These are phyloP conservation scores for Termitomyces sp. DNA, from an alignment of 768 basidiomycete genomes.

Conservation along the genomic window DNA sequence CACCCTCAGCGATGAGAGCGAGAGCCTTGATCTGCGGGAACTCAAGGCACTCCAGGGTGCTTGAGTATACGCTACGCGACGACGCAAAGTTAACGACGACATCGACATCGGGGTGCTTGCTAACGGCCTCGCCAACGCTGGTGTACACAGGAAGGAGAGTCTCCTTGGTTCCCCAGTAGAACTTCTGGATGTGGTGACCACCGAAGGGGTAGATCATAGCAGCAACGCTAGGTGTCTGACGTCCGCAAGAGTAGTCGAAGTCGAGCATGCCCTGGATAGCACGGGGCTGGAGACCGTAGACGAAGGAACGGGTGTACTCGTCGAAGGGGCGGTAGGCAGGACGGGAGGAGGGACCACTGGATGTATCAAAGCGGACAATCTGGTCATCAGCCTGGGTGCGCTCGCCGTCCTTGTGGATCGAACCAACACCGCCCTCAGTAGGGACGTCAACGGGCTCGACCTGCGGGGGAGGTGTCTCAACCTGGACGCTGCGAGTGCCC, in stretches of 20 bases:
- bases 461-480: conserved; percentile 32
- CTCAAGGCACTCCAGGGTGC: conserved; percentile 87
- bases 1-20: conserved; percentile 97
- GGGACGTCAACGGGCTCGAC: conserved; percentile 34
- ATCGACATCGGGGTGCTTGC: conserved; percentile 95
- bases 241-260: conserved; percentile 98
- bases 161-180: conserved; percentile 99
- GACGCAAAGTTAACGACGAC: conserved; percentile 98
- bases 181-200: conserved; percentile 99
- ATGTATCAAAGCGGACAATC: conserved; percentile 82
- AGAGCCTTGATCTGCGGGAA: conserved; percentile 52
- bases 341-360: conserved; percentile 37
- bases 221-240: conserved; percentile 85
- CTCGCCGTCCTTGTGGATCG: conserved; percentile 72
- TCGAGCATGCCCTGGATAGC: conserved; percentile 97
- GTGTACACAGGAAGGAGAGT: conserved; percentile 98
- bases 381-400: conserved; percentile 84
- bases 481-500: conserved; percentile 31
- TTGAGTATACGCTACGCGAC: conserved; percentile 89
- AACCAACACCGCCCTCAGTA: conserved; percentile 48
- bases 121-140: conserved; percentile 80
- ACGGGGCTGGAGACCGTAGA: conserved; percentile 97
- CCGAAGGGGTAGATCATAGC: conserved; percentile 99
- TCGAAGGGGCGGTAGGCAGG: conserved; percentile 93
- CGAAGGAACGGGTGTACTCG: conserved; percentile 89